phyloP scores from a whole-genome alignment of 1,284 basidiomycete species.

The Trametes sp. region DNA sequence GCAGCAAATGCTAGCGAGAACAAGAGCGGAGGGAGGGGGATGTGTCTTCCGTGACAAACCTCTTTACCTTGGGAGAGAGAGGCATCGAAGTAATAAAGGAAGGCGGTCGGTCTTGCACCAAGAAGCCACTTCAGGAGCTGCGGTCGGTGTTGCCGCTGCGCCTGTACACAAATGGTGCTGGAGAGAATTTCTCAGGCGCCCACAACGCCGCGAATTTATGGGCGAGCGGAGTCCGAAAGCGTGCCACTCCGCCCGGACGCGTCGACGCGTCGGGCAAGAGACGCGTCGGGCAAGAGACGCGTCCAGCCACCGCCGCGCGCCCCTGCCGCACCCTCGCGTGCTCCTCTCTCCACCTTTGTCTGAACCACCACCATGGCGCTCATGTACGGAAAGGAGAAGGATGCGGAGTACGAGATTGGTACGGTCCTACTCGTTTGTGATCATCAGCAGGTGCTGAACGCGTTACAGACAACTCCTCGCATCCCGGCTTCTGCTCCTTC shows the following conservation, averaged over 20 bases:
- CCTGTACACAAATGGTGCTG: conserved; percentile 47
- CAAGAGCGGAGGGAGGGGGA: conserved; percentile 1
- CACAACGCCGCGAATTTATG: background rate
- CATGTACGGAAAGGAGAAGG: conserved; percentile 79
- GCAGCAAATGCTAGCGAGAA: background rate
- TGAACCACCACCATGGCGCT: conserved; percentile 49
- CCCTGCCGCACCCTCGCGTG: background rate
- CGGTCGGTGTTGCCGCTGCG: conserved; percentile 43
- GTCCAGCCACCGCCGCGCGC: too few species aligned
- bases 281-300: conserved; percentile 22
- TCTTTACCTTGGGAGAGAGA: conserved; percentile 34
- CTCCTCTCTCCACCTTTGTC: background rate
- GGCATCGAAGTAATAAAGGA: conserved; percentile 44
- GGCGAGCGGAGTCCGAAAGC: conserved; percentile 32
- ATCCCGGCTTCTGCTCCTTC: conserved; percentile 82
- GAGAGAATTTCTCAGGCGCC: conserved; percentile 1
- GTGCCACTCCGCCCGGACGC: conserved; percentile 33
- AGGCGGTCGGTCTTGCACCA: conserved; percentile 39
- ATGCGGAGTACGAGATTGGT: conserved; percentile 52
- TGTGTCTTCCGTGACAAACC: conserved; percentile 46
- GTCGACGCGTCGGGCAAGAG: conserved; percentile 30
- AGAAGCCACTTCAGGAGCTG: conserved; percentile 46
- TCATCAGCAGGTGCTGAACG: background rate
- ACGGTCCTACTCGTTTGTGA: background rate
- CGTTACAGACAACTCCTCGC: conserved; percentile 45